Evolutionary conservation across 2,329 filamentous ascomycete genomes (phyloP), one percentile per base, ranked within the genome.

Genomic region (Alternaria atra): DNA sequence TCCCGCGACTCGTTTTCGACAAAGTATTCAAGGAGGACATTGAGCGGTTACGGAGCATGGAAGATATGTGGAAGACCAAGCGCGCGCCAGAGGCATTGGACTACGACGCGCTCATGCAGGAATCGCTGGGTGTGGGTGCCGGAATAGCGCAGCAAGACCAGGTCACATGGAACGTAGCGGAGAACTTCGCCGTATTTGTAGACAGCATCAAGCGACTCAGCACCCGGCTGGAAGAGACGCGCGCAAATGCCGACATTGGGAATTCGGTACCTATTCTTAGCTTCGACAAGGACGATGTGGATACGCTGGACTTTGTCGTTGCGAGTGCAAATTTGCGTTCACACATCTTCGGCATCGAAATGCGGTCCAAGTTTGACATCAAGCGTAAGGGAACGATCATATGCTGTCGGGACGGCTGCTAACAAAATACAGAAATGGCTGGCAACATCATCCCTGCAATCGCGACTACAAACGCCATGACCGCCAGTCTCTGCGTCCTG

Each of bases 401-500:
- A 13, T 5, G 27, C 12, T n/a, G 6, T 34, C 12, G 12, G 23
- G 23, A 23, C 7, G 17, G 13, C 30, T 55, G 44, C 60, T 66
- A 40, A 71, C 58, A 29, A 23, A 5, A 17, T 23, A 51, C 62
- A 85, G 91, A 99, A 80, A 99, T 98, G 94, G 95, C 95, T 4
- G 95, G 95, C 55, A 99, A 99, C 77, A 99, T 99, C 72, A 99
- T 99, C 63, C 95, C 95, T 1, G 95, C 95, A 2, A 99, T 99
- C 75, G 95, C 95, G 5, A 99, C 95, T 0, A 98, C 95, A 0
- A 99, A 99, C 77, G 95, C 95, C 15, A 97, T 98, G 77, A 94
- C 95, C 2, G 95, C 95, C 15, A 91, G 93, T 12, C 85, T 99
- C 9, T 98, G 94, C 74, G 93, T 98, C 6, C 82, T 99, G 27